Conservation (phyloP, 345 rosid species). For the Arabis hirsuta region DNA sequence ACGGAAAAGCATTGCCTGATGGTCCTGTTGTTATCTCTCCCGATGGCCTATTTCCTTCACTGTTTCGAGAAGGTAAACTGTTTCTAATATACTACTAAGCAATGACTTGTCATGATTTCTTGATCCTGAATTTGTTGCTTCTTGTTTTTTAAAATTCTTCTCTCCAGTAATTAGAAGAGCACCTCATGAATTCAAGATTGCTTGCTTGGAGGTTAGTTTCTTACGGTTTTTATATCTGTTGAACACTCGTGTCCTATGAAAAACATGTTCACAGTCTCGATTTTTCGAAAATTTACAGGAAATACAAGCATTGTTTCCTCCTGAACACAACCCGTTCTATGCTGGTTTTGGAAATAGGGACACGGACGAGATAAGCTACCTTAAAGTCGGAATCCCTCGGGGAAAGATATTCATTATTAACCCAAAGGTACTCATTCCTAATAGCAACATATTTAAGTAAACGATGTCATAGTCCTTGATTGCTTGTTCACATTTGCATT, state of each 20-base stretch:
- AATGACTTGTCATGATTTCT: conserved; percentile 13
- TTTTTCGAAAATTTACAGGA: conserved; percentile 51
- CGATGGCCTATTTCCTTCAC: conserved; percentile 93
- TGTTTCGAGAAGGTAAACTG: conserved; percentile 84
- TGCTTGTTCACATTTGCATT: background rate
- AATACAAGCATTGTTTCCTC: conserved; percentile 84
- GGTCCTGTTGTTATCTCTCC: conserved; percentile 99
- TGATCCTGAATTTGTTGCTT: conserved; percentile 6
- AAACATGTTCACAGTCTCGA: background rate
- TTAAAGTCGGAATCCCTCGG: conserved; percentile 92
- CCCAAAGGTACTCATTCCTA: conserved; percentile 69
- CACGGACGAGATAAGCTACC: conserved; percentile 97
- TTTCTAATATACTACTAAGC: background rate
- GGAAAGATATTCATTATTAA: conserved; percentile 95
- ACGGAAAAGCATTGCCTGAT: conserved; percentile 93
- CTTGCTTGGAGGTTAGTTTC: conserved; percentile 91
- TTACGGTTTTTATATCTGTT: conserved; percentile 18
- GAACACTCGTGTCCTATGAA: conserved; percentile 5
- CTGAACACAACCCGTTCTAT: conserved; percentile 89
- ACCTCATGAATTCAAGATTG: conserved; percentile 99
- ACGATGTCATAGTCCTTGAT: background rate
- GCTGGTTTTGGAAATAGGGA: conserved; percentile 99
- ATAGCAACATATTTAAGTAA: background rate
- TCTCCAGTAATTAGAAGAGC: conserved; percentile 90
- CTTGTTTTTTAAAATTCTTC: background rate